phyloP scores from a whole-genome alignment of 2,329 filamentous ascomycete species.

The Aspergillus flavus region DNA sequence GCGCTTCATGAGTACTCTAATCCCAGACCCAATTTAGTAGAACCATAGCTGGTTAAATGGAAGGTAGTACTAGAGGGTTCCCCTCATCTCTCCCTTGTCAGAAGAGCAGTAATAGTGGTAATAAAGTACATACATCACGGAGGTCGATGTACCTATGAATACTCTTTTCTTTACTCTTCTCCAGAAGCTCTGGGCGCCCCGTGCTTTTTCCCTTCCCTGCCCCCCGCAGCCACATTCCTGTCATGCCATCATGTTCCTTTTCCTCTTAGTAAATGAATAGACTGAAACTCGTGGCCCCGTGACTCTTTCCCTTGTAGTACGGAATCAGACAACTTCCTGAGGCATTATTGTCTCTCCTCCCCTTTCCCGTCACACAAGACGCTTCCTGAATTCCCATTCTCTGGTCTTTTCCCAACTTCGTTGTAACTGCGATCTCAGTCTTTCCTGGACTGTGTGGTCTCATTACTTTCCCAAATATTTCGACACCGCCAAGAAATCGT shows the following conservation, averaged over 20 bases:
- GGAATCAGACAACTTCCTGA: conserved; percentile 2
- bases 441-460: background rate
- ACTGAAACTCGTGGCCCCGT: conserved; percentile 1
- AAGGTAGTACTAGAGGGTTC: background rate
- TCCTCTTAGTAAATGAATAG: background rate
- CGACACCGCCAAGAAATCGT: background rate
- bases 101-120: background rate
- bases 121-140: background rate
- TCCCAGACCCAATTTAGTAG: background rate
- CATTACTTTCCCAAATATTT: background rate
- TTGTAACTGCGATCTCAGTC: background rate
- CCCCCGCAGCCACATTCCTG: conserved; percentile 13
- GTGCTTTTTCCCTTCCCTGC: background rate
- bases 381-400: conserved; percentile 5
- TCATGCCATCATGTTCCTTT: conserved; percentile 8
- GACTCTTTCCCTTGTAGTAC: conserved; percentile 10
- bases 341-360: background rate
- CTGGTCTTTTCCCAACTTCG: background rate
- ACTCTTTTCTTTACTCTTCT: background rate
- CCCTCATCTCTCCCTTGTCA: background rate
- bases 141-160: background rate
- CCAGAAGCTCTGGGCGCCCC: conserved; percentile 1
- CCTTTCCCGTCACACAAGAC: conserved; percentile 9
- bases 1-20: background rate
- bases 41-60: background rate